phyloP scores from a whole-genome alignment of 2,329 filamentous ascomycete genomes.

The Aspergillus sp. region DNA sequence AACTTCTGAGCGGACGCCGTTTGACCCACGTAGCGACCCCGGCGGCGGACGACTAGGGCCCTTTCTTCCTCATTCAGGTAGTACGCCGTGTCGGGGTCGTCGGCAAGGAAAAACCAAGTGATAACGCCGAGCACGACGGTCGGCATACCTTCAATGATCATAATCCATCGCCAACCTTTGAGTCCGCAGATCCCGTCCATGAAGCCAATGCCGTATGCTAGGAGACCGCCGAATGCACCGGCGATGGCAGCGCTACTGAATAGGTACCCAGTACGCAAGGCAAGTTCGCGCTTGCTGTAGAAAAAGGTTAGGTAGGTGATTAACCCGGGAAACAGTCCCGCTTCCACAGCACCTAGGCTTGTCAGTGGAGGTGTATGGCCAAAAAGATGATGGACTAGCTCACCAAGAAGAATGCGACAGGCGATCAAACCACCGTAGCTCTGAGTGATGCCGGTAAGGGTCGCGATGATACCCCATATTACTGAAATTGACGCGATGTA shows the following conservation, averaged over 20 bases:
- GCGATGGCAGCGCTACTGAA: slow-evolving; percentile 66
- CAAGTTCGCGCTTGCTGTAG: slow-evolving; percentile 72
- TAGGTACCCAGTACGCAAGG: slow-evolving; percentile 69
- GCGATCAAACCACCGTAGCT: slow-evolving; percentile 67
- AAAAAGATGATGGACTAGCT: not conserved
- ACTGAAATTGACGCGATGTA: slow-evolving; percentile 60
- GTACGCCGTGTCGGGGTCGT: slow-evolving; percentile 64
- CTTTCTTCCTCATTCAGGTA: slow-evolving; percentile 62
- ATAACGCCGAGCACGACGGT: slow-evolving; percentile 57
- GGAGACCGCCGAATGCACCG: slow-evolving; percentile 68
- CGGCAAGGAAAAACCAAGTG: slow-evolving; percentile 61
- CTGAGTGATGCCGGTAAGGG: slow-evolving; percentile 62
- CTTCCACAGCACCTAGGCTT: slow-evolving; percentile 60
- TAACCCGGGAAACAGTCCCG: slow-evolving; percentile 67
- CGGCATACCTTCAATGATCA: slow-evolving; percentile 60
- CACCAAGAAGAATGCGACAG: slow-evolving; percentile 61
- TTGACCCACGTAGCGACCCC: slow-evolving; percentile 52
- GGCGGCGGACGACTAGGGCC: slow-evolving; percentile 53
- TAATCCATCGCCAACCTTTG: slow-evolving; percentile 70
- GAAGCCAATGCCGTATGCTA: slow-evolving; percentile 72
- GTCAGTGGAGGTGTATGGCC: not conserved
- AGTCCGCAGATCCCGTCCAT: slow-evolving; percentile 67
- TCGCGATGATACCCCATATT: slow-evolving; percentile 53
- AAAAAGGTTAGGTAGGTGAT: slow-evolving; percentile 72
- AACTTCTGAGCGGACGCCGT: slow-evolving; percentile 53